Base-by-base conservation (phyloP, 2,329 filamentous ascomycete genomes). In the Lasiodiplodia gonubiensis region DNA sequence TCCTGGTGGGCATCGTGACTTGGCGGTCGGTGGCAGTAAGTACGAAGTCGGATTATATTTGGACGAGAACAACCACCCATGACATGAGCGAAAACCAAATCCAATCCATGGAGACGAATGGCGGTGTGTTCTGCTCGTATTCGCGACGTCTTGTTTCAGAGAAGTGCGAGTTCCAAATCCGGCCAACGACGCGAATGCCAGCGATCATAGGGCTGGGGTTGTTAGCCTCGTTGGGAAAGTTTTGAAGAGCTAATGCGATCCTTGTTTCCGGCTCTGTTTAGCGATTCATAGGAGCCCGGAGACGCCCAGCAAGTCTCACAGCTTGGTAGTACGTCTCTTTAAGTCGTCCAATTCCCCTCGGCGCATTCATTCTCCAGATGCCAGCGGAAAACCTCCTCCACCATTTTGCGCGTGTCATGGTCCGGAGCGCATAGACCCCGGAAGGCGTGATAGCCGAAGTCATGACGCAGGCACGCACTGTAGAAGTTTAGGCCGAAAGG, bases 401-500 rank as follows among this genome's bases (percentile, higher is more conserved):
- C 42, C 27, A 16, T 46, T 14, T 61, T n/a, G 14, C 59, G 59
- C 42, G 21, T 35, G 59, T 61, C 42, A 11, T 27, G 27, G 27
- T 51, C 42, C n/a, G 51, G 23, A 21, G 5, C 18, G 23, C 59
- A 61, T 27, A 61, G 30, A 12, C 21, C 37, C 4, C 46, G 27
- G 63, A 42, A 54, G 25, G 27, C 37, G 16, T 18, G n/a, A 23
- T 65, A 65, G 21, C 30, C 63, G 14, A 65, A 65, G 23, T 65
- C 63, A 55, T 65, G 63, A 18, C 63, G 63, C 35, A 46, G n/a
- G 8, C 63, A 65, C 5, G 63, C 18, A 12, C 30, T 12, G 48
- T 54, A 12, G 33, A 65, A 65, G 23, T 39, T 4, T 11, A 25
- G 16, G 25, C n/a, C 30, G 10, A 12, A 42, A 1, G 21, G 4